Evolutionary conservation across 1,139 yeast species (phyloP), one percentile per base, ranked within the genome.

Genomic region (Kodamaea plutei): DNA sequence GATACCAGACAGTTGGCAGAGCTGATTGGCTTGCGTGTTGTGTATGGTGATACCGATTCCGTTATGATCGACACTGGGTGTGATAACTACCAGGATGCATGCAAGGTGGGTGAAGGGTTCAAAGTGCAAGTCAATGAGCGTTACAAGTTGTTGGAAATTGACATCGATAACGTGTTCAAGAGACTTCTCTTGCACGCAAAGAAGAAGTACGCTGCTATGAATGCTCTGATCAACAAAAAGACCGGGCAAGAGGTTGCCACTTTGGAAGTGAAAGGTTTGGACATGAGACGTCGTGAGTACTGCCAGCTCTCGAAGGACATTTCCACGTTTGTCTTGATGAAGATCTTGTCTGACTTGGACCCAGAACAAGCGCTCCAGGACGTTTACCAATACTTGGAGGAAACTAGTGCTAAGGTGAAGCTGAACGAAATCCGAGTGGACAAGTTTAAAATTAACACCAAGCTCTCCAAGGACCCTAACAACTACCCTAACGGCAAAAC

Each of bases 11-110:
- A 84, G 49, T 66, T 93, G 39, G 98, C 97, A 0, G 97, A 89
- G 54, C 73, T 81, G 37, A 66, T 81, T 45, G 84, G 84, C 1
- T 68, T 91, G 38, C 70, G 87, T 38, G 98, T 93, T 31, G 87
- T 93, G 12, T 93, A 93, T 51, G 99, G 99, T 68, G 99, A 93
- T 64, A 93, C 99, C 0, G 99, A 93, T 65, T 93, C 98, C 20
- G 97, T 93, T 33, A 93, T 93, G 99, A 88, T 93, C 52, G 95
- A 91, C 56, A 88, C 97, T 2, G 89, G 89, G 26, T 82, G 77
- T 26, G 76, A 72, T 35, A 70, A 64, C 24, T 83, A 73, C 50
- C 58, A 62, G 20, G 95, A 84, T 27, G 96, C 98, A 0, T 58
- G 85, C 26, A 73, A 73, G 47, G 81, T 88, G 43, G 99, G 97